Conservation (phyloP, 768 basidiomycete species). For the Artomyces pyxidatus region DNA sequence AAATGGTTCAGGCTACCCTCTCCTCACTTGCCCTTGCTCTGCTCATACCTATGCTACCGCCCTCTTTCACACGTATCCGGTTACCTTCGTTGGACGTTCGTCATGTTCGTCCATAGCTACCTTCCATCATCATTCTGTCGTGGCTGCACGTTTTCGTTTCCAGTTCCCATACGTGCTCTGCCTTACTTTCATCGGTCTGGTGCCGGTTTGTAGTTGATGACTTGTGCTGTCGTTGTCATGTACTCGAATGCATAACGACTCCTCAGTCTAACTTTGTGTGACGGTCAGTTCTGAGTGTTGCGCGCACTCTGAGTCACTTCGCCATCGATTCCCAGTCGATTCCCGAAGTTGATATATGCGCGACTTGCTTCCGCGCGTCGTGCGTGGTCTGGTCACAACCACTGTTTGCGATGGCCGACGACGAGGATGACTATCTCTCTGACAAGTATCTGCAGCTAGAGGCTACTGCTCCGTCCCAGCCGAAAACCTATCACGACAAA, state of each 20-base stretch:
- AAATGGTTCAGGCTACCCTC: constrained; percentile 2
- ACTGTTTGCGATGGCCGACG: constrained; percentile 70
- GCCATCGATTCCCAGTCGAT: too few relatives aligned
- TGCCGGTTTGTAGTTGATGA: constrained; percentile 30
- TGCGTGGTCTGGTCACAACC: too few relatives aligned
- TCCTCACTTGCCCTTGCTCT: not conserved
- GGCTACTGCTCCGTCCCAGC: constrained; percentile 25
- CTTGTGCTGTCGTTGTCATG: constrained; percentile 16
- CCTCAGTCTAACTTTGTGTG: not conserved
- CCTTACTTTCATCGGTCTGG: constrained; percentile 33
- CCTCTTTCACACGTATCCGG: constrained; percentile 16
- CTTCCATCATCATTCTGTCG: constrained; percentile 23
- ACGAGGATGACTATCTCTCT: constrained; percentile 83
- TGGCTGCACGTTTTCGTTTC: constrained; percentile 31
- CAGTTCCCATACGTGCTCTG: constrained; percentile 19
- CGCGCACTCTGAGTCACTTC: too few relatives aligned
- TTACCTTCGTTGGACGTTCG: not conserved
- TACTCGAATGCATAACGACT: not conserved
- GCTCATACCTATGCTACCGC: constrained; percentile 7
- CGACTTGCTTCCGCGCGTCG: not conserved
- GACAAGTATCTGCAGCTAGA: constrained; percentile 74
- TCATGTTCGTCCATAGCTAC: not conserved
- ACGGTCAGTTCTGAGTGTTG: not conserved
- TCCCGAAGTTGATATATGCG: too few relatives aligned
- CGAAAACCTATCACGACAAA: constrained; percentile 62